Conservation (phyloP, 192 early-diverging fungal genomes). For the Spinellus fusiger region DNA sequence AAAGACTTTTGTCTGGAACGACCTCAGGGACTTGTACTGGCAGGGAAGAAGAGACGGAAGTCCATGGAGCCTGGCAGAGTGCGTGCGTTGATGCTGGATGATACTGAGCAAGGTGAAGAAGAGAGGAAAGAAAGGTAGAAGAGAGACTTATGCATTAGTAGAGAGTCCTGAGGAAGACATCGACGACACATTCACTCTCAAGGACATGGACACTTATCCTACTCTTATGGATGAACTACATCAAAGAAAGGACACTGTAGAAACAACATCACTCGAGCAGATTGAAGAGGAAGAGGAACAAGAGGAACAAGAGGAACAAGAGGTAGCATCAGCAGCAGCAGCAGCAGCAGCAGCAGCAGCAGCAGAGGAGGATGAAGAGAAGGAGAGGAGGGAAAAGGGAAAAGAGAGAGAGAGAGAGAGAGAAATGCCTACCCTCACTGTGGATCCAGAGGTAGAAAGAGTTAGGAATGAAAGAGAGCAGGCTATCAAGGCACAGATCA, state of each 20-base stretch:
- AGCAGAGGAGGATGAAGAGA: neutral
- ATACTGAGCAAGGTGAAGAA: neutral
- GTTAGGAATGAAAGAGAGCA: neutral
- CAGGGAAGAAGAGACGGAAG: constrained; percentile 14
- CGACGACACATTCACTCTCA: neutral
- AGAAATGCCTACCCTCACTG: no score
- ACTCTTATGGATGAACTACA: neutral
- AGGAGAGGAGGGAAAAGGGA: neutral
- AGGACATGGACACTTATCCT: neutral
- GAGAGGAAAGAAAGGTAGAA: neutral
- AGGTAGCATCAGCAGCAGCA: neutral
- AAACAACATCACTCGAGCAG: neutral
- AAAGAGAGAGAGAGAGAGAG: neutral
- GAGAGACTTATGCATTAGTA: no score
- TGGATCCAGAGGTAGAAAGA: neutral
- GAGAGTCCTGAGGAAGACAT: neutral
- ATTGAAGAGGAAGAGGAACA: neutral
- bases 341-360: no score
- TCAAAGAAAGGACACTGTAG: neutral
- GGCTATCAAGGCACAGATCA: constrained; percentile 4
- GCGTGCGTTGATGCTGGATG: constrained; percentile 10
- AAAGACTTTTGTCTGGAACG: constrained; percentile 15
- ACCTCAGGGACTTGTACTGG: constrained; percentile 5
- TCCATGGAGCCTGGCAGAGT: constrained; percentile 32
- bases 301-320: neutral